Evolutionary conservation across 2,329 filamentous ascomycete species (phyloP), one percentile per base, ranked within the genome.

Genomic region (Macroventuria anomochaeta): DNA sequence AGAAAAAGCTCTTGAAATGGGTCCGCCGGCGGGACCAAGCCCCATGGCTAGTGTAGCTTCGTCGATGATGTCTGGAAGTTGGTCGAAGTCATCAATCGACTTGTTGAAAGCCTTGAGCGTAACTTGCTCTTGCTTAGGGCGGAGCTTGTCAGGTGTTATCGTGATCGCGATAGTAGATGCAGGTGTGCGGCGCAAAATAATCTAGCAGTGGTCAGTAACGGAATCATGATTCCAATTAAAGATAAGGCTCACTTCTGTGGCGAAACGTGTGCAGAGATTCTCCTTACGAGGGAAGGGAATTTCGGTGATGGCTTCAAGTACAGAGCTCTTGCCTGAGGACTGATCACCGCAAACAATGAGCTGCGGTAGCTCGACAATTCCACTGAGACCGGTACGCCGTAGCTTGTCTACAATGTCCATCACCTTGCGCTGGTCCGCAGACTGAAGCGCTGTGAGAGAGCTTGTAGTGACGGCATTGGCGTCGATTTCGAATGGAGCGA

Each of bases 271-370:
- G 61, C 83, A 86, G 0, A 83, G 40, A 17, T 72, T 78, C 3
- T 78, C 78, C 3, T 84, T 80, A 6, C 79, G 72, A 0, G 83
- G 82, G 36, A 88, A 87, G 0, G 78, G 78, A 2, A 88, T 80
- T 5, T 81, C 78, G 0, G 84, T 83, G 34, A 88, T 83, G 0
- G 84, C 85, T 57, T 87, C 82, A 0, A 88, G 77, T 0, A 87
- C 83, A 0, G 84, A 87, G 15, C 81, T 85, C 63, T 88, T 88
- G 2, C 85, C 85, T 0, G 81, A 80, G 0, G 81, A 59, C n/a
- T 59, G 57, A 8, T 58, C 55, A 5, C 55, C 54, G 12, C 44
- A 50, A 0, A 57, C 55, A 3, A 87, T 57, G 8, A 65, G 46
- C 31, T 64, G 70, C 18, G 56, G 56, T 3, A 61, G 39, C 25